Evolutionary conservation across 106 monocot genomes (phyloP).

Genomic region (Acanthochlamys bracteata): DNA sequence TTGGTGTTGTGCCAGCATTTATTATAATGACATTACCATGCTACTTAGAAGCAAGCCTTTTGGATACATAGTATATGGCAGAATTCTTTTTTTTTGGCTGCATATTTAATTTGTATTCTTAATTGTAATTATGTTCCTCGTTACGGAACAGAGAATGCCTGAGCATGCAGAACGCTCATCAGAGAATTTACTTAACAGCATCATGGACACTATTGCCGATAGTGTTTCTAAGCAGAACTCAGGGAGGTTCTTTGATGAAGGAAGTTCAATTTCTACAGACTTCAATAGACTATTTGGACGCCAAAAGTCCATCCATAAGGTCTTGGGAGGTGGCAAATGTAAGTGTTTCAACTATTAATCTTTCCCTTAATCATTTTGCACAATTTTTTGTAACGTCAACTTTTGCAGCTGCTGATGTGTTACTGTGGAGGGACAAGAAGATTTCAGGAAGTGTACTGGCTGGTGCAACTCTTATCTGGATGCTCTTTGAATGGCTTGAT

Average conservation of each 20-base stretch:
- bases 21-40: no score
- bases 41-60: no score
- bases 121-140: background rate
- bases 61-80: no score
- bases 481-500: constrained; percentile 48
- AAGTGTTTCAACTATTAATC: background rate
- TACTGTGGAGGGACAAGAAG: constrained; percentile 46
- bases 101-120: no score
- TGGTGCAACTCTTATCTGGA: constrained; percentile 36
- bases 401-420: constrained; percentile 35
- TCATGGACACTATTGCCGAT: constrained; percentile 59
- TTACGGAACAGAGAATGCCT: constrained; percentile 36
- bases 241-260: constrained; percentile 35
- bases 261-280: constrained; percentile 14
- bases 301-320: constrained; percentile 57
- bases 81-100: no score
- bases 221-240: constrained; percentile 48
- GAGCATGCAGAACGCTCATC: constrained; percentile 42
- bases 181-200: constrained; percentile 53
- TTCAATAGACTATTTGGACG: constrained; percentile 53
- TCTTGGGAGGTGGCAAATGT: constrained; percentile 68
- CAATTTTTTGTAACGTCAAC: background rate
- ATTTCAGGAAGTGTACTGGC: constrained; percentile 26
- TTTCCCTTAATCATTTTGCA: no score
- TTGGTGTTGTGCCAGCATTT: no score